These are phyloP conservation scores for Elsinoe necatrix DNA, from an alignment of 2,329 filamentous ascomycete species.

Conservation along the genomic window DNA sequence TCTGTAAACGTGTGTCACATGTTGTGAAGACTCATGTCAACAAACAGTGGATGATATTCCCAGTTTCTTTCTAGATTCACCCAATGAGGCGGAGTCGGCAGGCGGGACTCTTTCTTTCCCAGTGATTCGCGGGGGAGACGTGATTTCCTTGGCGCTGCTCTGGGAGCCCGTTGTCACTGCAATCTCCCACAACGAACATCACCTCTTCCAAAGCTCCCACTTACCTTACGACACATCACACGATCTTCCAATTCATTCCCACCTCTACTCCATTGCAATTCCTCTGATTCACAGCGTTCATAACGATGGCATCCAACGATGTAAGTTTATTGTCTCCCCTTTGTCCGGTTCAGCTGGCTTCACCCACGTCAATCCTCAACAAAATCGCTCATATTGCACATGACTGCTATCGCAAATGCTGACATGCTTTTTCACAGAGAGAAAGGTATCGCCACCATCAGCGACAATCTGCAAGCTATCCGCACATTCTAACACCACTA, in stretches of 20 bases:
- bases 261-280: not conserved
- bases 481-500: constrained; percentile 30
- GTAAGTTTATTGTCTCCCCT: constrained; percentile 5
- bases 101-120: not conserved
- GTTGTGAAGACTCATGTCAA: constrained; percentile 8
- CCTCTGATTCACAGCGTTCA: constrained; percentile 2
- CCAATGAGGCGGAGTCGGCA: constrained; percentile 10
- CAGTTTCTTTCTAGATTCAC: not conserved
- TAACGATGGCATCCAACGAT: constrained; percentile 13
- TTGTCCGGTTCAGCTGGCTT: constrained; percentile 1
- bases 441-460: constrained; percentile 36
- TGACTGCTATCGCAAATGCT: not conserved
- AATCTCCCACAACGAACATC: constrained; percentile 5
- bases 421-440: constrained; percentile 31
- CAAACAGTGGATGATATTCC: constrained; percentile 6
- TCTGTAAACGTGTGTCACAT: constrained; percentile 1
- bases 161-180: constrained; percentile 6
- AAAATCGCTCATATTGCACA: constrained; percentile 16
- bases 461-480: constrained; percentile 21
- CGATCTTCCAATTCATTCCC: not conserved
- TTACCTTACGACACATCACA: constrained; percentile 11
- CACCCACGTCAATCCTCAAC: constrained; percentile 16
- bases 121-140: constrained; percentile 2
- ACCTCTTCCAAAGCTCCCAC: constrained; percentile 7
- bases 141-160: constrained; percentile 4